Conservation (phyloP, 106 monocot species). For the Acanthochlamys bracteata region DNA sequence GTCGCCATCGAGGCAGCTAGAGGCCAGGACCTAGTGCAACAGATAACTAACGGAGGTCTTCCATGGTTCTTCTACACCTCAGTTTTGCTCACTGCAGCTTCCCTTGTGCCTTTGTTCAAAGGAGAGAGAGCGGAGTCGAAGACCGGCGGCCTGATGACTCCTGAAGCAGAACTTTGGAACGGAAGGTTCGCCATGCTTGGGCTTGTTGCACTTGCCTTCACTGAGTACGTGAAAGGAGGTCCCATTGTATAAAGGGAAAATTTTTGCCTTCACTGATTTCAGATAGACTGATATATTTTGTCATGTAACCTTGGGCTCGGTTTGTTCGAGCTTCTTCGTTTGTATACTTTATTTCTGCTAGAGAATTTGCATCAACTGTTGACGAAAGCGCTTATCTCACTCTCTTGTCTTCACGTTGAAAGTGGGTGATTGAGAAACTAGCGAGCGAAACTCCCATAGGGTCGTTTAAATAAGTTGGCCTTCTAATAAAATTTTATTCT, state of each 20-base stretch:
- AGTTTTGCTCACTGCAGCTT: conserved; percentile 42
- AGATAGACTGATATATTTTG: too few species aligned
- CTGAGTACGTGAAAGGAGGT: conserved; percentile 63
- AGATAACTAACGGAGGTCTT: conserved; percentile 41
- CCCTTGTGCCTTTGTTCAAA: conserved; percentile 55
- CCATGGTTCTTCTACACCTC: conserved; percentile 36
- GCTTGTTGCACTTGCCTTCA: conserved; percentile 53
- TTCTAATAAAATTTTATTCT: too few species aligned
- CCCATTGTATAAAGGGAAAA: conserved; percentile 55
- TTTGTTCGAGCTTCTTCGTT: too few species aligned
- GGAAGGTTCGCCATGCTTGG: conserved; percentile 80
- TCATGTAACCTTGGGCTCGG: too few species aligned
- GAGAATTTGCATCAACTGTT: too few species aligned
- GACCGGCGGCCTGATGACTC: conserved; percentile 32
- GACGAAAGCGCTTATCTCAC: too few species aligned
- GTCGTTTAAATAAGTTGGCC: too few species aligned
- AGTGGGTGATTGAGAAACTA: too few species aligned
- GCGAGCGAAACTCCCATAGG: too few species aligned
- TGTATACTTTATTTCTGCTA: too few species aligned
- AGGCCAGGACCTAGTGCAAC: conserved; percentile 33
- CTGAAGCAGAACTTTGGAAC: conserved; percentile 70
- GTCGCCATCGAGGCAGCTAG: conserved; percentile 45
- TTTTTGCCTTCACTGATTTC: too few species aligned
- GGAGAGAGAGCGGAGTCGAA: conserved; percentile 42
- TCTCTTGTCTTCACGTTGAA: too few species aligned